Evolutionary conservation across 2,329 filamentous ascomycete genomes (phyloP), one percentile per base, ranked within the genome.

Genomic region (Cryoendolithus antarcticus): DNA sequence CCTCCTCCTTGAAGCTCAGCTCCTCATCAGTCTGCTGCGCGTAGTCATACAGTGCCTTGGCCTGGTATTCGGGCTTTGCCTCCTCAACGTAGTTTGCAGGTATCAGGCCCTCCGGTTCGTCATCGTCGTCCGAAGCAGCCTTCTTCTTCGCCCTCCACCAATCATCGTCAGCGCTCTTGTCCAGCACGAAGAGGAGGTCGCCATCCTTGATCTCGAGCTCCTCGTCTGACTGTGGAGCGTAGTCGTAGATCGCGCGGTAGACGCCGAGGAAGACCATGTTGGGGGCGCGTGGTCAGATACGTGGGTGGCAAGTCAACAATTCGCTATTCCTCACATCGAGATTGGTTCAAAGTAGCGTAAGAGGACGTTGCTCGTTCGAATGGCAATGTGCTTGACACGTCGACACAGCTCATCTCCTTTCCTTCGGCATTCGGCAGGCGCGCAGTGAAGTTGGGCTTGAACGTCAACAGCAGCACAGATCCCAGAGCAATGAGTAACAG

Each of bases 121-220:
- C 86, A 32, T 93, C 86, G 32, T 93, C 86, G 30, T 88, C 83
- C n/a, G 51, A 53, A 21, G 69, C 72, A 27, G 74, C 75, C 47
- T 86, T 86, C 70, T 91, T 93, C 71, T 93, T 94, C 70, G 93
- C 94, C 35, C 83, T 86, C 91, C 91, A 96, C 91, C 91, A 96
- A 58, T 85, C 77, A 60, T 82, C 80, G 10, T 70, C 66, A 36
- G 60, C 55, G 48, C 77, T 82, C 66, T 93, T 93, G 54, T 93
- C 85, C 42, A 93, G 65, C 42, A 95, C 72, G 62, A 88, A 95
- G 43, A 96, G 75, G 46, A 95, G 60, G 63, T 95, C 89, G 43
- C 86, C 86, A 56, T 95, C 88, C 41, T 66, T 69, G 53, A 96
- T 82, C 47, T 80, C 73, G 44, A 96, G 72, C 72, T 96, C 89